Evolutionary conservation across 192 early-diverging fungal genomes (phyloP).

Genomic region (Tieghemiomyces parasiticus): DNA sequence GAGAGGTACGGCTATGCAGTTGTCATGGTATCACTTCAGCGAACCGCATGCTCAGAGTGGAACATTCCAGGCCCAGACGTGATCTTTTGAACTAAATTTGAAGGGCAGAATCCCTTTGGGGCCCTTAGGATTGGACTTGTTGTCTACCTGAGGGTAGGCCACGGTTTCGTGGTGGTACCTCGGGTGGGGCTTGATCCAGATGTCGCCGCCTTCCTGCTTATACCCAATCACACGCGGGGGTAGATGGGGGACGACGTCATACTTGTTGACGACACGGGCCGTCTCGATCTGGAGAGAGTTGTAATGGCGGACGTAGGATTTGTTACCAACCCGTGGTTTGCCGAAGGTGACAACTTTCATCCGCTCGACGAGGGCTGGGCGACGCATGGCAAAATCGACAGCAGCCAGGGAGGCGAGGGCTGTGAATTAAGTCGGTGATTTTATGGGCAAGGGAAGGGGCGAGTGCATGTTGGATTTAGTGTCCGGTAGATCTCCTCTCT

Average conservation of each 20-base stretch:
- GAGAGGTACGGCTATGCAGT: too few relatives aligned
- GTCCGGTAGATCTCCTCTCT: background rate
- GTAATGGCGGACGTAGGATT: constrained; percentile 19
- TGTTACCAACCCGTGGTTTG: constrained; percentile 26
- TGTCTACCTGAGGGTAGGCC: background rate
- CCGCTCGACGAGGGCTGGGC: constrained; percentile 13
- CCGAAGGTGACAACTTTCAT: constrained; percentile 22
- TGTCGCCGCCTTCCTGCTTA: constrained; percentile 19
- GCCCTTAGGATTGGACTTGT: background rate
- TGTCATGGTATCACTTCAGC: too few relatives aligned
- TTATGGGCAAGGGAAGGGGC: background rate
- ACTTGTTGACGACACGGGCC: constrained; percentile 22
- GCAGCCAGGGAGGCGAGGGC: constrained; percentile 20
- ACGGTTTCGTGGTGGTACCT: background rate
- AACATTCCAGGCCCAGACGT: constrained; percentile 2
- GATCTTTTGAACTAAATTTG: background rate
- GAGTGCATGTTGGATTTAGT: background rate
- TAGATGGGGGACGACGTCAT: constrained; percentile 20
- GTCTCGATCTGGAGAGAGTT: constrained; percentile 14
- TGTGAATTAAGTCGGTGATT: constrained; percentile 9
- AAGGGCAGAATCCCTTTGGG: background rate
- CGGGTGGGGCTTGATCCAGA: constrained; percentile 23
- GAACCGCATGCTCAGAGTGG: too few relatives aligned
- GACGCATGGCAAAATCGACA: constrained; percentile 16
- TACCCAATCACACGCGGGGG: constrained; percentile 18